Evolutionary conservation across 805 yeast genomes (phyloP).

Genomic region (Zygosaccharomyces lentus): DNA sequence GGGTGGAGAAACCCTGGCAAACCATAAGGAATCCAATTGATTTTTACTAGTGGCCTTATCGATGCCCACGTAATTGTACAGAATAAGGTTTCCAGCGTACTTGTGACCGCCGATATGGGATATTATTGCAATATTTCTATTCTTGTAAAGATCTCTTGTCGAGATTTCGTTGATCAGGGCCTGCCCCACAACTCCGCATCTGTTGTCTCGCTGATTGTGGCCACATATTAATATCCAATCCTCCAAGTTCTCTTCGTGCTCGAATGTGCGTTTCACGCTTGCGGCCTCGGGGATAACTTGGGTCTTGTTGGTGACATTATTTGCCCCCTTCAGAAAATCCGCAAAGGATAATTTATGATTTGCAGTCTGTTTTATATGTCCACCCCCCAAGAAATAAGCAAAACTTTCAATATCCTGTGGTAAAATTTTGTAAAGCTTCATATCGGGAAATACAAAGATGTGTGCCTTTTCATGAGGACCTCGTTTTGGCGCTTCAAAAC

Average conservation of each 20-base stretch:
- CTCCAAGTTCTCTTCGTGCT: slow-evolving; percentile 4
- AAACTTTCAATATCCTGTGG: slow-evolving; percentile 14
- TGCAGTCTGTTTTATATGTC: slow-evolving; percentile 2
- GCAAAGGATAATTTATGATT: slow-evolving; percentile 10
- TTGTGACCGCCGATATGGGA: slow-evolving; percentile 86
- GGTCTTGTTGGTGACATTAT: slow-evolving; percentile 8
- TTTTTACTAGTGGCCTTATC: slow-evolving; percentile 2
- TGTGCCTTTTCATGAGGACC: slow-evolving; percentile 7
- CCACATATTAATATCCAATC: slow-evolving; percentile 29
- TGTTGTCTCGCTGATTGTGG: slow-evolving; percentile 25
- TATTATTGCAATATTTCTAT: slow-evolving; percentile 47
- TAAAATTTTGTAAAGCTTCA: slow-evolving; percentile 20
- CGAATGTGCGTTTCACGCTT: slow-evolving; percentile 5
- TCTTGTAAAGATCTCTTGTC: slow-evolving; percentile 10
- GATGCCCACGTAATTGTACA: slow-evolving; percentile 42
- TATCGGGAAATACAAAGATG: slow-evolving; percentile 23
- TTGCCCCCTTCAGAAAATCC: slow-evolving; percentile 19
- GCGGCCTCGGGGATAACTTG: background rate
- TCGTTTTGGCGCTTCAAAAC: slow-evolving; percentile 4
- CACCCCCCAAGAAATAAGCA: slow-evolving; percentile 21
- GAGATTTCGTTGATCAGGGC: slow-evolving; percentile 14
- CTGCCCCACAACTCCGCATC: slow-evolving; percentile 29
- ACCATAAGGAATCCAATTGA: slow-evolving; percentile 52
- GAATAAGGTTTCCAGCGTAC: slow-evolving; percentile 76
- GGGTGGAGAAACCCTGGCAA: slow-evolving; percentile 66